Conservation (phyloP, 139 green algal genomes). For the Chloropicon primus region DNA sequence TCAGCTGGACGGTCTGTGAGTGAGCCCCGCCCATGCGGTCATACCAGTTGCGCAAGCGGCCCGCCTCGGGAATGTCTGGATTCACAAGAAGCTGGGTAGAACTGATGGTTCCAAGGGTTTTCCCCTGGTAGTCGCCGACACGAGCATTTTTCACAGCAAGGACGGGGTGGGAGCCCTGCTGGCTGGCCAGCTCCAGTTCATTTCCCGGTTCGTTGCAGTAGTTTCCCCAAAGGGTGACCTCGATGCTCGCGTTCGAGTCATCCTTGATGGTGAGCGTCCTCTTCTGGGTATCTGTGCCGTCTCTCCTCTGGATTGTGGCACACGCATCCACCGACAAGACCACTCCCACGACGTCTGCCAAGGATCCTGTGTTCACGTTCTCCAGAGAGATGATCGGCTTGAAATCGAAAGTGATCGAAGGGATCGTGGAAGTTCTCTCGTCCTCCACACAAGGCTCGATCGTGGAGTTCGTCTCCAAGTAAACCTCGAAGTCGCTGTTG, state of each 20-base stretch:
- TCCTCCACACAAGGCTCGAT: conserved; percentile 21
- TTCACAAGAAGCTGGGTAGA: conserved; percentile 54
- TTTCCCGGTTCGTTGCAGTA: conserved; percentile 43
- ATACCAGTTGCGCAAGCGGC: conserved; percentile 45
- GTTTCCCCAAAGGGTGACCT: conserved; percentile 81
- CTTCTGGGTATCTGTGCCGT: conserved; percentile 75
- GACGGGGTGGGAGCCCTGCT: conserved; percentile 40
- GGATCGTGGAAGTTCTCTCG: conserved; percentile 32
- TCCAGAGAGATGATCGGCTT: conserved; percentile 60
- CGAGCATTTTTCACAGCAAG: conserved; percentile 64
- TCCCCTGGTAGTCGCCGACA: conserved; percentile 91
- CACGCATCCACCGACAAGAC: conserved; percentile 46
- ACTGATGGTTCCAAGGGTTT: conserved; percentile 61
- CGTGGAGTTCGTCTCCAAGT: conserved; percentile 44
- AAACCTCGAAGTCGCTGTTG: conserved; percentile 81
- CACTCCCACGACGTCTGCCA: conserved; percentile 81
- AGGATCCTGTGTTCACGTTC: conserved; percentile 29
- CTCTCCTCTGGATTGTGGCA: conserved; percentile 52
- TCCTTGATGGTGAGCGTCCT: conserved; percentile 62
- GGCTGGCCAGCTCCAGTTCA: conserved; percentile 36
- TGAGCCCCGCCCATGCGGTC: conserved; percentile 20
- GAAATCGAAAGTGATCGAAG: conserved; percentile 65
- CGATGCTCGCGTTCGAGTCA: conserved; percentile 50
- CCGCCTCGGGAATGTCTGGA: conserved; percentile 46
- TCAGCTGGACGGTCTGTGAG: conserved; percentile 27